A percentile compares a stretch with the other conserved stretches of the same genome.
Evolutionary conservation across 495 filamentous ascomycete genomes (phyloP).

Genomic region (Talaromyces ruber): DNA sequence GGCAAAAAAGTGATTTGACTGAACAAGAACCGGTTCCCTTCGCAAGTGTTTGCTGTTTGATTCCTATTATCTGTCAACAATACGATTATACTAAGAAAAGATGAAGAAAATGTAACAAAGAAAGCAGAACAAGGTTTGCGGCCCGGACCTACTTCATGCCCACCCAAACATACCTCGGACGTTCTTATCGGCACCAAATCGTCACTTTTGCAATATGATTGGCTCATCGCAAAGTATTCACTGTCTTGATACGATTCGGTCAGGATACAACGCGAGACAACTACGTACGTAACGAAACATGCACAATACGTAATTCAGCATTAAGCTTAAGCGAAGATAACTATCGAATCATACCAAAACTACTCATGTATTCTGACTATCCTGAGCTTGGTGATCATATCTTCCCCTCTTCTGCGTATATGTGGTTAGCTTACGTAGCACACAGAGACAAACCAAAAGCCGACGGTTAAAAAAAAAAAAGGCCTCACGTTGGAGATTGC

Average conservation of each 20-base stretch:
- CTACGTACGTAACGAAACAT: not conserved
- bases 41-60: not conserved
- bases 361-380: not conserved
- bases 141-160: not conserved
- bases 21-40: not conserved
- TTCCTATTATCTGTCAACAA: not conserved
- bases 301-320: not conserved
- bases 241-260: not conserved
- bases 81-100: not conserved
- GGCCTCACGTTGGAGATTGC: not conserved
- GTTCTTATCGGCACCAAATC: conserved; percentile 2
- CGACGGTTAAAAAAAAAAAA: not conserved
- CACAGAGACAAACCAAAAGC: not conserved
- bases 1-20: not conserved
- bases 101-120: not conserved
- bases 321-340: not conserved
- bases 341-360: not conserved
- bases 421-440: not conserved
- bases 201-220: not conserved
- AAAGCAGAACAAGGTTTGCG: conserved; percentile 3
- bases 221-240: not conserved
- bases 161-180: not conserved
- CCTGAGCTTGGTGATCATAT: not conserved
- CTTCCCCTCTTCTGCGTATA: not conserved
- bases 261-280: not conserved